phyloP scores from a whole-genome alignment of 202 grass and related monocot genomes.

The Eragrostis tef region DNA sequence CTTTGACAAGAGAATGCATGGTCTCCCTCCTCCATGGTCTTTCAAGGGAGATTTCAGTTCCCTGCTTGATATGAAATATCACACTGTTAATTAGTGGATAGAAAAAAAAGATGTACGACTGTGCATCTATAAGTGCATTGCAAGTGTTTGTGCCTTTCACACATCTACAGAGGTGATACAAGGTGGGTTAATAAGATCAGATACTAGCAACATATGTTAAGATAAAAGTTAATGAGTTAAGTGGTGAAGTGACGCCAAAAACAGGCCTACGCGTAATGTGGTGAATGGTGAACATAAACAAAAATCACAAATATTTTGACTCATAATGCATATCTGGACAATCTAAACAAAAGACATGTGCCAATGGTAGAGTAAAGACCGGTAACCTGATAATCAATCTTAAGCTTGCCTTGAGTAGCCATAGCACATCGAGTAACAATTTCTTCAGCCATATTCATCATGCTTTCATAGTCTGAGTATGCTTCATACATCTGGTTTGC shows the following conservation, averaged over 20 bases:
- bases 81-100: slow-evolving; percentile 14
- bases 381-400: slow-evolving; percentile 87
- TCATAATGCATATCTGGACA: not conserved
- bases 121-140: slow-evolving; percentile 30
- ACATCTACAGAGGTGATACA: slow-evolving; percentile 3
- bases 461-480: slow-evolving; percentile 99
- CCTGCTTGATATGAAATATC: slow-evolving; percentile 55
- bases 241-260: slow-evolving; percentile 14
- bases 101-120: slow-evolving; percentile 2
- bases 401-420: slow-evolving; percentile 74
- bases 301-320: slow-evolving; percentile 30
- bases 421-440: slow-evolving; percentile 84
- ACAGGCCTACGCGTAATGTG: slow-evolving; percentile 19
- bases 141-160: not conserved
- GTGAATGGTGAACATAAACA: slow-evolving; percentile 11
- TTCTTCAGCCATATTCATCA: slow-evolving; percentile 99
- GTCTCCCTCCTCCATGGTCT: slow-evolving; percentile 94
- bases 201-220: slow-evolving; percentile 21
- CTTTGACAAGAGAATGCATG: slow-evolving; percentile 96
- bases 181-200: slow-evolving; percentile 25
- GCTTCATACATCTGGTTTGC: slow-evolving; percentile 96
- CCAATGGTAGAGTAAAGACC: slow-evolving; percentile 23
- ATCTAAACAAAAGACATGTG: slow-evolving; percentile 15
- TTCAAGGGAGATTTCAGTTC: slow-evolving; percentile 86
- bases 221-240: slow-evolving; percentile 30